Conservation (phyloP, 2,329 filamentous ascomycete genomes). For the Botrytis aclada region DNA sequence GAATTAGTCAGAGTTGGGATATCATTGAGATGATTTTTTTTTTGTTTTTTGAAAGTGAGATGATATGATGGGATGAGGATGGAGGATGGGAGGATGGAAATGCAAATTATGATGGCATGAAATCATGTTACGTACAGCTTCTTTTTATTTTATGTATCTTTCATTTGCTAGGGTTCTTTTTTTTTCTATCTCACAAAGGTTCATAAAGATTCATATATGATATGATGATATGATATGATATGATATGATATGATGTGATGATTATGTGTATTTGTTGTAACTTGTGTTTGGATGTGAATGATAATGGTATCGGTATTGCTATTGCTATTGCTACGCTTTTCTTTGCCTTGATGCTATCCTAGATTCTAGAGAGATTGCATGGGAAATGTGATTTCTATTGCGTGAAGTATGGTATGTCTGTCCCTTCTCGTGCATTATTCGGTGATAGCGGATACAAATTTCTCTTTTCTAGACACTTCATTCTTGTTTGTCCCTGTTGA, state of each 20-base stretch:
- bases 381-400: not conserved
- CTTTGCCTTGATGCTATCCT: not conserved
- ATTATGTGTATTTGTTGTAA: not conserved
- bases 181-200: not conserved
- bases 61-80: not conserved
- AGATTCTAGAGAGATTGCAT: not conserved
- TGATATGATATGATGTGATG: not conserved
- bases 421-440: not conserved
- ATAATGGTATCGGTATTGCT: not conserved
- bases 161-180: not conserved
- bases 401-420: not conserved
- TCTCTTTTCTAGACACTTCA: not conserved
- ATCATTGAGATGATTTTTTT: conserved; percentile 8
- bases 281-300: not conserved
- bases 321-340: not conserved
- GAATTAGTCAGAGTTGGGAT: conserved; percentile 1
- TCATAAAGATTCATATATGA: not conserved
- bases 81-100: conserved; percentile 15
- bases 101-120: conserved; percentile 16
- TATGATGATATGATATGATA: not conserved
- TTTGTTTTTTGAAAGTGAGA: conserved; percentile 5
- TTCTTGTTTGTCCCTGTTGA: not conserved
- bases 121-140: conserved; percentile 10
- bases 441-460: not conserved
- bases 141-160: not conserved